Base-by-base conservation (phyloP, 768 basidiomycete genomes). In the Tulasnella sp. region DNA sequence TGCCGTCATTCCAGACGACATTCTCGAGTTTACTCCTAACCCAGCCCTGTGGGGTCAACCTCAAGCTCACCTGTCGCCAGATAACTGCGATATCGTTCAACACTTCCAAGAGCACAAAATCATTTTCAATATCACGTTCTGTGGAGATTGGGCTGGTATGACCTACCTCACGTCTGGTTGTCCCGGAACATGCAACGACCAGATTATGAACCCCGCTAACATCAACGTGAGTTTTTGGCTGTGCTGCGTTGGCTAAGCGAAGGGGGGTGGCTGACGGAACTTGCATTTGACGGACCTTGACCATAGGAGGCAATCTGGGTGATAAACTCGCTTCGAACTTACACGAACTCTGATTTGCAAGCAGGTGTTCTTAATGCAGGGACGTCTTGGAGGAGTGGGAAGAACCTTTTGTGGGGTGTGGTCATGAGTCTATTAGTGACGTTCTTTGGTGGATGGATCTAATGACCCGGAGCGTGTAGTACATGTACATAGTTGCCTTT, bases 121-220 rank as follows among this genome's bases (percentile, higher is more conserved):
- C 67, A 58, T 77, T 39, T 70, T 78, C 71, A 68, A 79, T 67
- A 79, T 75, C 38, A 76, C 78, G 15, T 73, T 79, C 39, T 79
- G 78, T 52, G 78, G 78, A 31, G 78, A 79, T 49, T 79, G 78
- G 78, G 78, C 78, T 36, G 78, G 78, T 3, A 40, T 72, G 42
- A 64, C 77, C 6, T 78, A 78, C 67, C n/a, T 67, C 68, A 70
- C 3, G 0, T 67, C 77, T n/a, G 78, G 78, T 39, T 78, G 78
- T 39, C 78, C 78, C n/a, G 78, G 78, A 54, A 71, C 76, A 15
- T 78, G 78, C 39, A 72, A 54, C n/a, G 29, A 69, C 25, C 75
- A 72, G 31, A 72, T 78, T 31, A 52, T 52, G 67, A 71, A 72
- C 15, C 54, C 67, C 11, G 54, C 64, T 19, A 78, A 78, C 45